Evolutionary conservation across 352 stramenopile species (phyloP).

Genomic region (Globisporangium acanthophoron): DNA sequence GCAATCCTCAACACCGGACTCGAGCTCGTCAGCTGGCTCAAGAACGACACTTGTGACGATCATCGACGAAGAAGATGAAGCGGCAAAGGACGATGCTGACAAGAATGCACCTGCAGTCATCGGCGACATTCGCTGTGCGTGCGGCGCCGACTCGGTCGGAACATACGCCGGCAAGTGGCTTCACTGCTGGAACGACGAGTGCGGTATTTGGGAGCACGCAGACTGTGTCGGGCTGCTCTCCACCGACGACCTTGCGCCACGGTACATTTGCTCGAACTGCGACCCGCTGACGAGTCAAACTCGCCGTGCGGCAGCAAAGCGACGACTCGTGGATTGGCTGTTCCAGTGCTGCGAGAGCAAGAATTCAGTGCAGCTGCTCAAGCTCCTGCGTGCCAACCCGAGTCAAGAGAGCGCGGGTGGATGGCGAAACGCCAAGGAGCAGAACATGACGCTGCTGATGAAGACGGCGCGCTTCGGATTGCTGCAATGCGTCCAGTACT

Average conservation of each 20-base stretch:
- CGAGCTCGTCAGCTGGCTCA: background rate
- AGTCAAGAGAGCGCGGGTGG: slow-evolving; percentile 11
- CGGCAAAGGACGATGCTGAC: slow-evolving; percentile 12
- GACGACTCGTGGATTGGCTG: slow-evolving; percentile 42
- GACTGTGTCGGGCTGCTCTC: slow-evolving; percentile 59
- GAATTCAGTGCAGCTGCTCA: slow-evolving; percentile 45
- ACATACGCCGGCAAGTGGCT: slow-evolving; percentile 61
- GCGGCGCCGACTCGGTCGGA: slow-evolving; percentile 36
- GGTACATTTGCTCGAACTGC: slow-evolving; percentile 50
- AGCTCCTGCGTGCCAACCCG: slow-evolving; percentile 30
- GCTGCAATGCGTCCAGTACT: slow-evolving; percentile 26
- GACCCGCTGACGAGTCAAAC: slow-evolving; percentile 25
- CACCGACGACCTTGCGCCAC: slow-evolving; percentile 12
- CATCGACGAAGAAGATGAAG: slow-evolving; percentile 38
- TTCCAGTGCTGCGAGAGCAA: slow-evolving; percentile 64
- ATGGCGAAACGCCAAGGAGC: slow-evolving; percentile 29
- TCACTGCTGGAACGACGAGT: slow-evolving; percentile 61
- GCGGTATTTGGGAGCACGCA: slow-evolving; percentile 61
- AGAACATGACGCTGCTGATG: slow-evolving; percentile 43
- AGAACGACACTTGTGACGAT: background rate
- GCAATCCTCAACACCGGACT: background rate
- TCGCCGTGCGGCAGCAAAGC: slow-evolving; percentile 22
- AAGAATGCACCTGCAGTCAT: slow-evolving; percentile 11
- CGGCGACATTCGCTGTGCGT: slow-evolving; percentile 54
- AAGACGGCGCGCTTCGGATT: slow-evolving; percentile 40